Conservation (phyloP, 352 stramenopile species). For the Thalassiosira sp. region DNA sequence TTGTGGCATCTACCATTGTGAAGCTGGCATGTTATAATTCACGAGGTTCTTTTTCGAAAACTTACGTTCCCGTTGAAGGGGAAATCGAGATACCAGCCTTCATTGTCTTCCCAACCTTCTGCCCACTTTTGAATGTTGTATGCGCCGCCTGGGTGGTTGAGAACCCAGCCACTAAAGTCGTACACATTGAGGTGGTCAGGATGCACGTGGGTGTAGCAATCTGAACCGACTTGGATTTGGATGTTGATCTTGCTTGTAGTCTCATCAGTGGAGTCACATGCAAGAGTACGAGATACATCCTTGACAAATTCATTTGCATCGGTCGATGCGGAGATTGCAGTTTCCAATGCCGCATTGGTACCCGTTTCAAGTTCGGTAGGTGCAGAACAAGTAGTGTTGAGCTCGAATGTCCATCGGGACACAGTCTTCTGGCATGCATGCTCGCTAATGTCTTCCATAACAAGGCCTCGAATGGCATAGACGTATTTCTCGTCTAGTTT, state of each 20-base stretch:
- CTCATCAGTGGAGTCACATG: constrained; percentile 28
- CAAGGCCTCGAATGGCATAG: constrained; percentile 49
- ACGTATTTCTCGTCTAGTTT: constrained; percentile 35
- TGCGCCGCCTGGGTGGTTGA: constrained; percentile 45
- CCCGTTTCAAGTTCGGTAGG: constrained; percentile 8
- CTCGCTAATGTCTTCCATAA: constrained; percentile 41
- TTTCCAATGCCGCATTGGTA: constrained; percentile 26
- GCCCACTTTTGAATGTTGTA: constrained; percentile 58
- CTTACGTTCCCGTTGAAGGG: constrained; percentile 29
- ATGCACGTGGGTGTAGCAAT: constrained; percentile 64
- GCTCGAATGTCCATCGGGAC: constrained; percentile 35
- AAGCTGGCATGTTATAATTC: too few relatives aligned
- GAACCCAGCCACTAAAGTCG: constrained; percentile 59
- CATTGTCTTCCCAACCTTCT: constrained; percentile 19
- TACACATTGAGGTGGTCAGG: constrained; percentile 62
- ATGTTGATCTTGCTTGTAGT: constrained; percentile 31
- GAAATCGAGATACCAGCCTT: constrained; percentile 51
- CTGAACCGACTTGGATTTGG: constrained; percentile 40
- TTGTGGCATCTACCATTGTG: too few relatives aligned
- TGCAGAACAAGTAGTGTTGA: constrained; percentile 20
- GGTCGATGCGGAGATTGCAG: constrained; percentile 31
- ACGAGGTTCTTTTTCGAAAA: too few relatives aligned
- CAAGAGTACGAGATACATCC: constrained; percentile 29
- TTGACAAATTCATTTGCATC: constrained; percentile 43
- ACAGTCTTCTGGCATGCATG: constrained; percentile 24